A percentile compares a stretch with the other conserved stretches of the same genome.
Evolutionary conservation across 352 stramenopile species (phyloP).

Genomic region (Aphanomyces euteiches): DNA sequence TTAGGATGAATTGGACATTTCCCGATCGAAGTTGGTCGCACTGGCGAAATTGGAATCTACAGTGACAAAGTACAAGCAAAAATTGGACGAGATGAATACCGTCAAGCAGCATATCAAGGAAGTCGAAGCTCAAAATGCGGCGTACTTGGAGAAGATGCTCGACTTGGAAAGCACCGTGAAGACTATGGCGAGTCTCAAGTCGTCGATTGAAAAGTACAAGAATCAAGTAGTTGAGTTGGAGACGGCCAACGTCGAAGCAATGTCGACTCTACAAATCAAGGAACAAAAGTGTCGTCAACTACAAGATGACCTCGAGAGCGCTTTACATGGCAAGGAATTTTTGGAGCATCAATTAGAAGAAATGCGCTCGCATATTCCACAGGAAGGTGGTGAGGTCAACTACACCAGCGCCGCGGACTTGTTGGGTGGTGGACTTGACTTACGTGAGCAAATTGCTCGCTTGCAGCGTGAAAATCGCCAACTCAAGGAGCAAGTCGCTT

Average conservation of each 20-base stretch:
- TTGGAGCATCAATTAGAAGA: slow-evolving; percentile 82
- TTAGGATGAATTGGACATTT: slow-evolving; percentile 77
- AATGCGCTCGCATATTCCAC: slow-evolving; percentile 55
- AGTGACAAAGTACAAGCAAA: slow-evolving; percentile 82
- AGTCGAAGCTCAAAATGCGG: slow-evolving; percentile 68
- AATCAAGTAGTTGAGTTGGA: slow-evolving; percentile 86
- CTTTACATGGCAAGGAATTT: slow-evolving; percentile 76
- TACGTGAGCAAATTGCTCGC: slow-evolving; percentile 43
- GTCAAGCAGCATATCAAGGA: slow-evolving; percentile 71
- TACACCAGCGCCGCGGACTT: slow-evolving; percentile 29
- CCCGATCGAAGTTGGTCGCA: slow-evolving; percentile 74
- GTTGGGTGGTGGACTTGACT: slow-evolving; percentile 16
- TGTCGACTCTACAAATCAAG: slow-evolving; percentile 74
- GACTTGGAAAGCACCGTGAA: slow-evolving; percentile 84
- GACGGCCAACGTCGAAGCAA: slow-evolving; percentile 70
- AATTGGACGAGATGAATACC: slow-evolving; percentile 81
- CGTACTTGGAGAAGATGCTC: slow-evolving; percentile 81
- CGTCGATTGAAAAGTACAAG: slow-evolving; percentile 81
- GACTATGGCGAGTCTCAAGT: slow-evolving; percentile 76
- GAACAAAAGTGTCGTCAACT: slow-evolving; percentile 74
- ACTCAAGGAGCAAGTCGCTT: slow-evolving; percentile 40
- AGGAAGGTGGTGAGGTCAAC: background rate
- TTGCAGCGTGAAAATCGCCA: slow-evolving; percentile 73
- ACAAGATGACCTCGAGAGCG: slow-evolving; percentile 83
- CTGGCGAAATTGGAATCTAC: slow-evolving; percentile 77